Conservation (phyloP, 1,284 basidiomycete species). For the Fomitopsis betulina region DNA sequence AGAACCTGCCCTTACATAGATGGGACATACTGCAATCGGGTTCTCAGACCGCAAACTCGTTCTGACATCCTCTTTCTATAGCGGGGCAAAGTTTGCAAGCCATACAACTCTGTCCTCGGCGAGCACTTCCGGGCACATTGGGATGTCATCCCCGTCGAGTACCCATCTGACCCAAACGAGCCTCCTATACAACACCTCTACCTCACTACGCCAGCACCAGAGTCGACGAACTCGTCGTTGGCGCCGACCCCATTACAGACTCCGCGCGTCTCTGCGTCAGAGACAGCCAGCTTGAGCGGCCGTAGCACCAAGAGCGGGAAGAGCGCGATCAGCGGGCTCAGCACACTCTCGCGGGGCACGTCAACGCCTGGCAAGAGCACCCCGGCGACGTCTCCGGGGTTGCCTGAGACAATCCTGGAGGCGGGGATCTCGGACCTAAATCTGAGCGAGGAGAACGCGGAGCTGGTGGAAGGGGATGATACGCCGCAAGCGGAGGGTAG, state of each 20-base stretch:
- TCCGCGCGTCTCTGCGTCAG: slow-evolving; percentile 31
- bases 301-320: slow-evolving; percentile 46
- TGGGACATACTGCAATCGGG: too few species aligned
- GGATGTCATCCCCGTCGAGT: slow-evolving; percentile 65
- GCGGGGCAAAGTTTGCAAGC: slow-evolving; percentile 91
- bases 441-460: slow-evolving; percentile 36
- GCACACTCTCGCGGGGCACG: slow-evolving; percentile 45
- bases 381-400: slow-evolving; percentile 50
- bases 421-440: slow-evolving; percentile 59
- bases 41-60: not conserved
- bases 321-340: slow-evolving; percentile 51
- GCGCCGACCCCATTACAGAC: slow-evolving; percentile 25
- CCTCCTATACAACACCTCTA: slow-evolving; percentile 45
- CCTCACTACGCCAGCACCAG: slow-evolving; percentile 29
- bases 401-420: slow-evolving; percentile 36
- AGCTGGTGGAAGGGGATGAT: slow-evolving; percentile 21
- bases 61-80: slow-evolving; percentile 22
- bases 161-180: slow-evolving; percentile 43
- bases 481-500: slow-evolving; percentile 17
- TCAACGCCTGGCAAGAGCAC: slow-evolving; percentile 43
- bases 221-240: slow-evolving; percentile 22
- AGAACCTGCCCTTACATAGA: too few species aligned
- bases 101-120: slow-evolving; percentile 92
- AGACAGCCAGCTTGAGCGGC: slow-evolving; percentile 51
- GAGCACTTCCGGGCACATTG: slow-evolving; percentile 91